Base-by-base conservation (phyloP, 192 early-diverging fungal genomes). In the Coemansia sp. region DNA sequence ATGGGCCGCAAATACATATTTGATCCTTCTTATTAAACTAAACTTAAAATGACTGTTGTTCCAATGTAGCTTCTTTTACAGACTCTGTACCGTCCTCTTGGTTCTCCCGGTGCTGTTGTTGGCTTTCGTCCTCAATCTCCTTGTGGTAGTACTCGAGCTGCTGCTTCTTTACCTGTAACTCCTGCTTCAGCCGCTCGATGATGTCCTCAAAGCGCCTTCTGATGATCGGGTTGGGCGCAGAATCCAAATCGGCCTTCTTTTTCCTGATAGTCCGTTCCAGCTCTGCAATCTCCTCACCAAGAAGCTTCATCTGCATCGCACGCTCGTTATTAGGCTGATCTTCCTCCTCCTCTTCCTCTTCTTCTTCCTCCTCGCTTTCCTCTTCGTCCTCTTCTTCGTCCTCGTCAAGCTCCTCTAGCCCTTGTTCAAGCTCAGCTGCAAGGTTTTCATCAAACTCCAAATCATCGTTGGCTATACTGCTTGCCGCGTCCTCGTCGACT, bases 141-240 rank as follows among this genome's bases (percentile, higher is more conserved):
- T 57, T 63, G 23, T 53, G 36, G 21, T 76, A 73, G 11, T 63
- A 60, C 24, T 66, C 67, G 15, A 81, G 71, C 52, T 73, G 63
- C 53, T 60, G 58, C 20, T 58, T 63, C 61, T 81, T 81, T n/a
- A 55, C 58, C 20, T 67, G 69, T 14, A 81, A 60, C 62, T 81
- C 70, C 24, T 63, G 64, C 60, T 76, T 66, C 57, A 81, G 57
- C 43, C 67, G 57, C 49, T 76, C 65, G 33, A 81, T 72, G 20
- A 73, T 73, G 35, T 73, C 78, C 67, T 81, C 78, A 48, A 81
- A 81, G 6, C 78, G 56, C 21, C 73, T 63, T 30, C 71, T 52
- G 44, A 81, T 81, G 16, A 81, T 75, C 9, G 71, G 73, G 38
- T 81, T 81, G 30, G 78, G 78, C 7, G 78, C 78, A 5, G 78